A percentile compares a stretch with the other conserved stretches of the same genome.
Evolutionary conservation across 2,329 filamentous ascomycete species (phyloP).

Genomic region (Plectosphaerella plurivora): DNA sequence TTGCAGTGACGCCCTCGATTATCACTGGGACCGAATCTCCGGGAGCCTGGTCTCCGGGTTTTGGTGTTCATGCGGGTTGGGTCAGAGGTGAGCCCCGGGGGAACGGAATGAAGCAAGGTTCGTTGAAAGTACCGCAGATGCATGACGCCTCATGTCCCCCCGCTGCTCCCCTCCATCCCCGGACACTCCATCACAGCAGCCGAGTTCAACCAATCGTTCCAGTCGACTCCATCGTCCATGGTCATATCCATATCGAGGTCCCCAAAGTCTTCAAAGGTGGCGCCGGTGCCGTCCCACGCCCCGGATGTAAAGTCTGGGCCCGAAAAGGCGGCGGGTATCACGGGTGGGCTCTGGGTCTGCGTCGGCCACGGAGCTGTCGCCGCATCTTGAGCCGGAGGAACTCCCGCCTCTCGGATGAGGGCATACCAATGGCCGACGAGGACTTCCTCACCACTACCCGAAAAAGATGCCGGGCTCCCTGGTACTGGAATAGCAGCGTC

Average conservation of each 20-base stretch:
- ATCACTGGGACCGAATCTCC: too few species aligned
- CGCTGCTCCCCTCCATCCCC: not conserved
- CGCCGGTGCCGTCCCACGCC: slow-evolving; percentile 26
- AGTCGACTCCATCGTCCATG: slow-evolving; percentile 24
- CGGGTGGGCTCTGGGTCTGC: not conserved
- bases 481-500: slow-evolving; percentile 22
- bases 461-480: slow-evolving; percentile 21
- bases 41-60: too few species aligned
- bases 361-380: not conserved
- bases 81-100: too few species aligned
- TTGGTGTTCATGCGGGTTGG: too few species aligned
- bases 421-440: slow-evolving; percentile 26
- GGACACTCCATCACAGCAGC: slow-evolving; percentile 21
- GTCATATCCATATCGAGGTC: slow-evolving; percentile 22
- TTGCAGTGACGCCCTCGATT: too few species aligned
- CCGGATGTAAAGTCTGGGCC: slow-evolving; percentile 19
- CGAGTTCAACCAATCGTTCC: slow-evolving; percentile 30
- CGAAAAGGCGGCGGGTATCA: slow-evolving; percentile 1
- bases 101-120: too few species aligned
- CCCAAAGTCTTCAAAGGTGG: slow-evolving; percentile 16
- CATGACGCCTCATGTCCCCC: too few species aligned
- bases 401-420: slow-evolving; percentile 14
- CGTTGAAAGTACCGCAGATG: too few species aligned
- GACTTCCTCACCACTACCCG: slow-evolving; percentile 13
- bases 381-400: not conserved